Evolutionary conservation across 1,139 yeast genomes (phyloP), one percentile per base, ranked within the genome.

Genomic region (Sugiyamaella neomexicana): DNA sequence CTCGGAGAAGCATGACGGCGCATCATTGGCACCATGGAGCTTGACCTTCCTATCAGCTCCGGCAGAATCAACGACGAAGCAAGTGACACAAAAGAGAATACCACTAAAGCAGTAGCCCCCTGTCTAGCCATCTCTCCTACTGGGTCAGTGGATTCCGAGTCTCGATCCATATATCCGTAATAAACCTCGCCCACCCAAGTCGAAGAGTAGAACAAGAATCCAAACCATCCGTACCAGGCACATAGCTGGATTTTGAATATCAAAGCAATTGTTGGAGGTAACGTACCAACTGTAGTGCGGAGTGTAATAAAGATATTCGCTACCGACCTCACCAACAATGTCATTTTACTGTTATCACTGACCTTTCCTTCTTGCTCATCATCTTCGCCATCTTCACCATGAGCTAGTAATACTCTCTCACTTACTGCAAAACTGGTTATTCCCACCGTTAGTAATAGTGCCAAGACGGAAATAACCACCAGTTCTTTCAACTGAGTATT

Each of bases 401-500:
- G 20, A 5, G 50, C 44, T 9, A 60, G 32, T 37, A 61, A 59
- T 3, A 65, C 60, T 27, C 65, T 55, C 52, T 66, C 69, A 4
- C 61, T 50, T 6, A 66, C 69, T 1, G 64, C 53, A 69, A 77
- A 60, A 44, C 80, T 72, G 1, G 83, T 78, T 12, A 71, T 56
- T 1, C 68, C 59, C 1, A 80, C 76, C 2, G 78, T 64, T 0
- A 65, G 16, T 0, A 75, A 55, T 60, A 82, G 69, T 1, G 75
- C 69, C 1, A 72, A 16, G 5, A 81, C 71, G 1, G 82, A 80
- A 20, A 80, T 58, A 1, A 72, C 59, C 39, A 82, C 75, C 41
- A 80, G 68, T 1, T 77, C 74, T 60, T 80, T 78, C 61, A 82
- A 75, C 59, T 81, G 86, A 1, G 79, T 72, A 55, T 73, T 66